Evolutionary conservation across 139 green algal species (phyloP).

Genomic region (Yamagishiella unicocca): DNA sequence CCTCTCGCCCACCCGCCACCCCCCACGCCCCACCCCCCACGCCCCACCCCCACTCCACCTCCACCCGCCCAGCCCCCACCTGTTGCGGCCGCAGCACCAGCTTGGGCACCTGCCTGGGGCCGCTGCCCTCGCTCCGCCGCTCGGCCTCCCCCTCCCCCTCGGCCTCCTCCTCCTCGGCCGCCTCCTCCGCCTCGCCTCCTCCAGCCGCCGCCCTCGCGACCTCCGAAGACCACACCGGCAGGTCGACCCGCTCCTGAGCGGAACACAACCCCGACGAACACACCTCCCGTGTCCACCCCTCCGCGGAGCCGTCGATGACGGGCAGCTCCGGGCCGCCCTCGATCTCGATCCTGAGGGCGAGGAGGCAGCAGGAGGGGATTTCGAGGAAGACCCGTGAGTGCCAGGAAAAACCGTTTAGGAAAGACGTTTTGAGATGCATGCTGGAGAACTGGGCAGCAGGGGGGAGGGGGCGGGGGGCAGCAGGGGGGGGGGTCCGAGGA

Average conservation of each 20-base stretch:
- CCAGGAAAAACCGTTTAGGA: no score
- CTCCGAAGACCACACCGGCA: background rate
- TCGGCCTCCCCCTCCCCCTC: background rate
- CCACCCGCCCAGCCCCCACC: constrained; percentile 4
- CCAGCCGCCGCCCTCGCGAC: background rate
- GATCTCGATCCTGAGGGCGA: constrained; percentile 71
- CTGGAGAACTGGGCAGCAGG: no score
- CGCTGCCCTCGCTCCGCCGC: background rate
- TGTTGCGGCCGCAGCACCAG: constrained; percentile 29
- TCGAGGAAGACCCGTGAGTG: no score
- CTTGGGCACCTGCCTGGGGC: constrained; percentile 14
- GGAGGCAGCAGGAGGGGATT: no score
- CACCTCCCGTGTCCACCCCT: constrained; percentile 51
- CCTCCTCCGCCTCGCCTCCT: background rate
- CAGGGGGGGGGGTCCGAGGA: no score
- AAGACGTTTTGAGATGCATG: no score
- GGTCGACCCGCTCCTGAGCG: background rate
- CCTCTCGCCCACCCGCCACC: background rate
- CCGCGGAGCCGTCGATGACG: constrained; percentile 87
- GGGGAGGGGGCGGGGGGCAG: no score
- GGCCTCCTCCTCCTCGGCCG: background rate
- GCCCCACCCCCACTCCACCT: background rate
- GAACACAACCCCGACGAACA: constrained; percentile 23
- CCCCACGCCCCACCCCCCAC: background rate
- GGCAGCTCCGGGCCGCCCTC: constrained; percentile 83